Evolutionary conservation across 805 yeast genomes (phyloP).

Genomic region (Saccharomyces eubayanus): DNA sequence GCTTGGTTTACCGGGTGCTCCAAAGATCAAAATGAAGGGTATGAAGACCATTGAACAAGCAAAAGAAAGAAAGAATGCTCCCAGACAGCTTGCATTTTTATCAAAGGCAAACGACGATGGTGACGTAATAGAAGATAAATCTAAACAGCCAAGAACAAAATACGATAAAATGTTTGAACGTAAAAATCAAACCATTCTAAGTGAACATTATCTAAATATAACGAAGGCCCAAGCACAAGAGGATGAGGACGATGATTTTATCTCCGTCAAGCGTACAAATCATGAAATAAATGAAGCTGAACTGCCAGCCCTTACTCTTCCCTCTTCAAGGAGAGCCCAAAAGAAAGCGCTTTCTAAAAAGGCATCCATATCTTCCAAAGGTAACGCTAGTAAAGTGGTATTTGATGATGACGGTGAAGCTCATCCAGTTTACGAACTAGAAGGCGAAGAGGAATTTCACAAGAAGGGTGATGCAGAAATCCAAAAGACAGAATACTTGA

Average conservation of each 20-base stretch:
- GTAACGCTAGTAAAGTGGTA: constrained; percentile 65
- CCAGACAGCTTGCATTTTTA: constrained; percentile 58
- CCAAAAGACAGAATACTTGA: constrained; percentile 62
- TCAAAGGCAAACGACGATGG: constrained; percentile 58
- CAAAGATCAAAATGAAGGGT: constrained; percentile 71
- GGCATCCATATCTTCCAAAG: constrained; percentile 49
- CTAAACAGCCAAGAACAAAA: constrained; percentile 58
- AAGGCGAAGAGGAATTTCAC: constrained; percentile 79
- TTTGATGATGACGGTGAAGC: constrained; percentile 94
- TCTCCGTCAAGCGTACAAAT: constrained; percentile 69
- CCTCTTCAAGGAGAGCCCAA: constrained; percentile 74
- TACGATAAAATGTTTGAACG: constrained; percentile 95
- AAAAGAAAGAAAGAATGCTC: constrained; percentile 72
- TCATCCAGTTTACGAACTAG: constrained; percentile 85
- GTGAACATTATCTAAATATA: constrained; percentile 78
- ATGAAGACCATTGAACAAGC: constrained; percentile 35
- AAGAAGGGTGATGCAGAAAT: constrained; percentile 56
- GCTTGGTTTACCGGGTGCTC: constrained; percentile 92
- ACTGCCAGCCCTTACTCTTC: constrained; percentile 50
- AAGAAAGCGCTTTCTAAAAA: constrained; percentile 87
- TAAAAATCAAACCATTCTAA: constrained; percentile 81
- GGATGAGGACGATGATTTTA: constrained; percentile 60
- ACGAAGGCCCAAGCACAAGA: constrained; percentile 43
- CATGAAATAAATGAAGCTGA: constrained; percentile 62
- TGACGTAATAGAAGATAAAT: constrained; percentile 35